Evolutionary conservation across 345 rosid species (phyloP).

Genomic region (Aethionema arabicum): DNA sequence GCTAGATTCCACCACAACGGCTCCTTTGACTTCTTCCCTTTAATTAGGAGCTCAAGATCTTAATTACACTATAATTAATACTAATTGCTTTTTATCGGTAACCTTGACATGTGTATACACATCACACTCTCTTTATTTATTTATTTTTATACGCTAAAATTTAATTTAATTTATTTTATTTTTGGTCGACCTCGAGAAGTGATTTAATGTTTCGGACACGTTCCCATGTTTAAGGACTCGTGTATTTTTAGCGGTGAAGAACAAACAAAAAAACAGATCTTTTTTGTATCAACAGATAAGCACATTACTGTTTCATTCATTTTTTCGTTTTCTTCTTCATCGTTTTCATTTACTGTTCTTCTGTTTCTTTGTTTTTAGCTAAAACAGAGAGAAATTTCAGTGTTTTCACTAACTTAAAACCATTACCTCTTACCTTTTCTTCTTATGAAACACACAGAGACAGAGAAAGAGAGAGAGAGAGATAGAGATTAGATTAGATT

Average conservation of each 20-base stretch:
- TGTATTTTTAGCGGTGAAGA: conserved; percentile 20
- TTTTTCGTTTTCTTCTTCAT: conserved; percentile 14
- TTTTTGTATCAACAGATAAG: conserved; percentile 23
- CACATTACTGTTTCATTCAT: conserved; percentile 35
- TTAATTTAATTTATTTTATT: too few species aligned
- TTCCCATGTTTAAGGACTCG: conserved; percentile 33
- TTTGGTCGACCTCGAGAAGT: too few species aligned
- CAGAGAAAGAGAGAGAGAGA: conserved; percentile 23
- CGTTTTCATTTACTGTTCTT: conserved; percentile 22
- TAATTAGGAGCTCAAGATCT: conserved; percentile 24
- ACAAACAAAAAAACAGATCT: neutral
- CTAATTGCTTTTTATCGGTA: neutral
- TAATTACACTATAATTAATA: conserved; percentile 16
- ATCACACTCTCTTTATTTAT: too few species aligned
- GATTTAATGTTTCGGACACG: conserved; percentile 28
- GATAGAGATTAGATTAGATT: conserved; percentile 7
- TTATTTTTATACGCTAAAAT: too few species aligned
- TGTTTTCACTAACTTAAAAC: conserved; percentile 23
- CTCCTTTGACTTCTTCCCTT: conserved; percentile 24
- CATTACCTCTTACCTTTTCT: conserved; percentile 8
- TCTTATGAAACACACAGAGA: neutral
- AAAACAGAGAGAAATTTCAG: conserved; percentile 19
- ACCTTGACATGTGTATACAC: neutral
- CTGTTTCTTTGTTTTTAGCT: conserved; percentile 5
- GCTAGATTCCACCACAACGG: conserved; percentile 29